Conservation (phyloP, 768 basidiomycete species). For the Neoboletus brunneissimus region DNA sequence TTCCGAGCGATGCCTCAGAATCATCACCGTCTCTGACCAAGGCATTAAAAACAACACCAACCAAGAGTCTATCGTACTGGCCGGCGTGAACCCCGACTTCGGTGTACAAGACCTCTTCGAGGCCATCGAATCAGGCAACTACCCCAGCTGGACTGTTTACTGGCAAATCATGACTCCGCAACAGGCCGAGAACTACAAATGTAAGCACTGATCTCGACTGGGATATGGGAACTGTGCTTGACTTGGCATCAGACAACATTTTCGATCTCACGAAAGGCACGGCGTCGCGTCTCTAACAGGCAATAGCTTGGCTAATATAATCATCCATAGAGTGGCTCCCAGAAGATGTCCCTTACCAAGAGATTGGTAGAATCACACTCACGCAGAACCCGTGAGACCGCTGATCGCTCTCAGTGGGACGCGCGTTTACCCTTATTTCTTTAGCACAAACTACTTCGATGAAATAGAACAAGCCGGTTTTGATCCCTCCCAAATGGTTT, state of each 20-base stretch:
- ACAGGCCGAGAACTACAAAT: not conserved
- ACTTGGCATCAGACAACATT: constrained; percentile 40
- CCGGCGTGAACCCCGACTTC: not conserved
- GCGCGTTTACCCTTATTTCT: not conserved
- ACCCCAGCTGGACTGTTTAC: not conserved
- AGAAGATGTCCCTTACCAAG: constrained; percentile 33
- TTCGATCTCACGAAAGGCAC: constrained; percentile 48
- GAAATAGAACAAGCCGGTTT: constrained; percentile 47
- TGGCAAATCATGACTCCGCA: not conserved
- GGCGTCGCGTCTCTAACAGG: not conserved
- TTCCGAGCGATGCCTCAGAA: not conserved
- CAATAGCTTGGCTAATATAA: not conserved
- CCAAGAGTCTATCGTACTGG: not conserved
- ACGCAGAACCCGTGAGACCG: constrained; percentile 36
- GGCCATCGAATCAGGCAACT: not conserved
- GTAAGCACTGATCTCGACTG: not conserved
- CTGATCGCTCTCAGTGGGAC: not conserved
- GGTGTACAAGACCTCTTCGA: not conserved
- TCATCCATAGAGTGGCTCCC: constrained; percentile 34
- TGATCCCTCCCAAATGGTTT: constrained; percentile 49
- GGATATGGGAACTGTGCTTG: not conserved
- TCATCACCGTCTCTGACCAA: not conserved
- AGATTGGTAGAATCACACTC: constrained; percentile 39
- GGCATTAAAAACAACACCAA: not conserved
- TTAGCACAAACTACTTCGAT: constrained; percentile 30